Evolutionary conservation across 116 monocot genomes (phyloP).

Genomic region (Dioscorea cayenensis): DNA sequence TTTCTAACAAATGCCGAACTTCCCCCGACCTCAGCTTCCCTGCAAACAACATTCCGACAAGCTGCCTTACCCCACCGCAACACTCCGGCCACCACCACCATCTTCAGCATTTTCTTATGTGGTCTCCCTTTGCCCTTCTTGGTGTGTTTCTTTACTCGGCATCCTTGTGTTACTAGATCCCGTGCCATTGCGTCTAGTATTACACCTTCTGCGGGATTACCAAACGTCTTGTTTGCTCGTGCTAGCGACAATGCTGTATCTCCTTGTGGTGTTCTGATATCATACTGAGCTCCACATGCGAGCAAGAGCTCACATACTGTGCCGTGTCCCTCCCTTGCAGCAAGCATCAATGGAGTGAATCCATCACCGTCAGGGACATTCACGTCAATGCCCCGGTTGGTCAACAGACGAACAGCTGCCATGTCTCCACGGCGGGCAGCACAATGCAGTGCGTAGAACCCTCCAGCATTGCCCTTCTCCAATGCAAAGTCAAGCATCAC

Average conservation of each 20-base stretch:
- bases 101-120: constrained; percentile 55
- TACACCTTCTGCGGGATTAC: constrained; percentile 47
- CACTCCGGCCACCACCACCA: constrained; percentile 43
- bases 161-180: constrained; percentile 48
- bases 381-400: constrained; percentile 37
- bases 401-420: constrained; percentile 44
- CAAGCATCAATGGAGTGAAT: constrained; percentile 83
- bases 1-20: constrained; percentile 45
- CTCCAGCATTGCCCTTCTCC: constrained; percentile 49
- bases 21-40: constrained; percentile 46
- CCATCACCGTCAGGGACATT: constrained; percentile 58
- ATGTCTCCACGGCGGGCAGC: constrained; percentile 70
- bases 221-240: constrained; percentile 4
- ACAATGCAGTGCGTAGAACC: constrained; percentile 73
- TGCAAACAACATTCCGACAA: constrained; percentile 70
- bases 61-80: constrained; percentile 70
- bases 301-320: constrained; percentile 53
- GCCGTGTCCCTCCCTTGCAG: constrained; percentile 75
- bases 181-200: constrained; percentile 66
- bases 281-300: constrained; percentile 49
- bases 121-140: constrained; percentile 62
- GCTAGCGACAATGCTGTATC: constrained; percentile 74
- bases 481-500: constrained; percentile 83
- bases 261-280: constrained; percentile 34
- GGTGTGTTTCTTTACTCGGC: constrained; percentile 68